Base-by-base conservation (phyloP, 1,284 basidiomycete genomes). In the Cryptococcus deneoformans region DNA sequence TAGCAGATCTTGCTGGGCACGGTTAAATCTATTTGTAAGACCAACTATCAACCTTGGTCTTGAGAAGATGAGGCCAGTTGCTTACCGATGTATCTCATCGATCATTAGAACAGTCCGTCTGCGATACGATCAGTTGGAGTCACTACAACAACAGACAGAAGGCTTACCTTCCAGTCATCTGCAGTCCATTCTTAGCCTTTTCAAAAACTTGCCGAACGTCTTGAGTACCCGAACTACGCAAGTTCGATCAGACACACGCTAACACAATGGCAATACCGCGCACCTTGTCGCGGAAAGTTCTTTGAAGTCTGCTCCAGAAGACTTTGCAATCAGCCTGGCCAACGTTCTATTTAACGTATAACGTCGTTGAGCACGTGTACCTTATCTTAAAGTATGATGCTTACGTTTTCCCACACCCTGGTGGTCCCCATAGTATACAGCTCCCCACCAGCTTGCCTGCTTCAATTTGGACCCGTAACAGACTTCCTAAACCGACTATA, bases 51-150 rank as follows among this genome's bases (percentile, higher is more conserved):
- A 6, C 9, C 12, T 36, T 35, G 42, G 2, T 2, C 7, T 29
- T 36, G 36, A 14, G 14, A 20, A 6, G 35, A 9, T 37, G 29
- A 29, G 29, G 5, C 29, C 6, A 42, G 20, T 16, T 11, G 50
- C 61, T 58, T 37, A 88, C n/a, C 88, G 83, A 77, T 95, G 92
- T 5, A 95, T 86, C 75, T 95, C 92, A 68, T 95, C 92, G 2
- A 77, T 64, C 68, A 77, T 72, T 12, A 76, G 59, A 12, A 76
- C 71, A 1, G 76, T 76, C 46, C 65, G 64, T 36, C 74, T 58
- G 42, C 35, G 29, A 29, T 1, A 29, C 37, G 16, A 50, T 50
- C 50, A 59, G 43, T 50, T 16, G 44, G 9, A 50, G 40, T 29
- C 46, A 42, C 2, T 38, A 11, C 12, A 11, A 50, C n/a, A 51